These are phyloP conservation scores for Cystofilobasidium bisporidii DNA, from an alignment of 768 basidiomycete genomes.

Conservation along the genomic window DNA sequence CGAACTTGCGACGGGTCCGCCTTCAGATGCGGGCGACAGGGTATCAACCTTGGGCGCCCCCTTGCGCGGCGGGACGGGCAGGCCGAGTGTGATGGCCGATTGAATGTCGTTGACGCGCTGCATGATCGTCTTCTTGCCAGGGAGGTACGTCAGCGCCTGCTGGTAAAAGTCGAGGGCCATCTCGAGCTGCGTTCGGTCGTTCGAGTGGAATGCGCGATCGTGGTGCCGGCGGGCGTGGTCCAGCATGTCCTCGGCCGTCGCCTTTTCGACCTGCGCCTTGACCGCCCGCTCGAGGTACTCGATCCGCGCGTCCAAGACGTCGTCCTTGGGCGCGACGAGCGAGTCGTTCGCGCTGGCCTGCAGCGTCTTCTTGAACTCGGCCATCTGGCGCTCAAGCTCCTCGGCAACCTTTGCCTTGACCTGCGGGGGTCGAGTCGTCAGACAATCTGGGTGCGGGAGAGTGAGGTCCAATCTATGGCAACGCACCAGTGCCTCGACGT, in stretches of 20 bases:
- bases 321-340: not conserved
- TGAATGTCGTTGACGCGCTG: slow-evolving; percentile 22
- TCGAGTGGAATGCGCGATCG: slow-evolving; percentile 14
- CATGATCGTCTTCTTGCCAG: slow-evolving; percentile 9
- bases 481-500: slow-evolving; percentile 1
- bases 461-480: too few relatives aligned
- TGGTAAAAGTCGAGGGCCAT: slow-evolving; percentile 20
- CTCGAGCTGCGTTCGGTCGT: slow-evolving; percentile 9
- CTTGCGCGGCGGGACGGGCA: slow-evolving; percentile 27
- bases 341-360: slow-evolving; percentile 3
- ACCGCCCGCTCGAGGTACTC: not conserved
- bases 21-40: not conserved
- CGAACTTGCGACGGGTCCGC: not conserved
- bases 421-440: not conserved
- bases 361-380: not conserved
- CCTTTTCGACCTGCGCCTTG: slow-evolving; percentile 13
- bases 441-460: too few relatives aligned
- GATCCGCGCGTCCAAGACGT: slow-evolving; percentile 3
- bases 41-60: not conserved
- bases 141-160: slow-evolving; percentile 7
- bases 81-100: not conserved
- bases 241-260: slow-evolving; percentile 20
- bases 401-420: slow-evolving; percentile 4
- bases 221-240: slow-evolving; percentile 20
- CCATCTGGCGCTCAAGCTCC: slow-evolving; percentile 3